phyloP scores from a whole-genome alignment of 495 filamentous ascomycete species.

The Melanomma pulvis-pyrius region DNA sequence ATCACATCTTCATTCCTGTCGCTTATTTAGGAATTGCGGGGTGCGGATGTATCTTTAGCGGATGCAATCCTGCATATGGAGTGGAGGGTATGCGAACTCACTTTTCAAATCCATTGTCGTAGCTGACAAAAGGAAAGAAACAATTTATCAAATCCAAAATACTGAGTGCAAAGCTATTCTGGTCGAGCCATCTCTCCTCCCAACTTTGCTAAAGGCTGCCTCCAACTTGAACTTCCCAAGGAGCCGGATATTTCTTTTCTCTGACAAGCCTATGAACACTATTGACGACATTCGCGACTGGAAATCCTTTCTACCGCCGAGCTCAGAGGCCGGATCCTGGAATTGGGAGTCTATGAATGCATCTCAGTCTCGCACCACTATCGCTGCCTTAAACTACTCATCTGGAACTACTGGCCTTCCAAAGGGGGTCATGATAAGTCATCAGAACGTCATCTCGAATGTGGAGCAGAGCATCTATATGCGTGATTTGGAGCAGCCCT shows the following conservation, averaged over 20 bases:
- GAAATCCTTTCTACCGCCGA: constrained; percentile 52
- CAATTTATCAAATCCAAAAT: constrained; percentile 45
- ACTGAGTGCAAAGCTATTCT: constrained; percentile 48
- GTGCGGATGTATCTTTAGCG: constrained; percentile 47
- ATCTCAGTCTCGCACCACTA: constrained; percentile 42
- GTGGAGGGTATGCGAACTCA: constrained; percentile 33
- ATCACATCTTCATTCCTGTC: constrained; percentile 55
- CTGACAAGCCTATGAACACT: constrained; percentile 42
- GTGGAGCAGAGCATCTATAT: constrained; percentile 46
- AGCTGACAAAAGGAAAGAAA: constrained; percentile 30
- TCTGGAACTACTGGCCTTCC: constrained; percentile 52
- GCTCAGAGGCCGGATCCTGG: constrained; percentile 51
- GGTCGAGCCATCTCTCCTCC: constrained; percentile 45
- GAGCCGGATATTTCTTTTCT: constrained; percentile 57
- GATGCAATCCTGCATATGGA: constrained; percentile 45
- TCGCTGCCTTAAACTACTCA: constrained; percentile 54
- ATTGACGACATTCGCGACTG: constrained; percentile 52
- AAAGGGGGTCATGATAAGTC: constrained; percentile 49
- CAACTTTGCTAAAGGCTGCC: constrained; percentile 49
- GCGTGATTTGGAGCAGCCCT: constrained; percentile 40
- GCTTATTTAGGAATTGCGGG: constrained; percentile 53
- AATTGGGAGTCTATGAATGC: constrained; percentile 50
- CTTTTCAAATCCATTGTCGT: not conserved
- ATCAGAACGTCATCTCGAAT: constrained; percentile 49
- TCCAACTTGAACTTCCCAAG: constrained; percentile 44